Conservation (phyloP, 805 yeast genomes). For the Kazachstania viticola region DNA sequence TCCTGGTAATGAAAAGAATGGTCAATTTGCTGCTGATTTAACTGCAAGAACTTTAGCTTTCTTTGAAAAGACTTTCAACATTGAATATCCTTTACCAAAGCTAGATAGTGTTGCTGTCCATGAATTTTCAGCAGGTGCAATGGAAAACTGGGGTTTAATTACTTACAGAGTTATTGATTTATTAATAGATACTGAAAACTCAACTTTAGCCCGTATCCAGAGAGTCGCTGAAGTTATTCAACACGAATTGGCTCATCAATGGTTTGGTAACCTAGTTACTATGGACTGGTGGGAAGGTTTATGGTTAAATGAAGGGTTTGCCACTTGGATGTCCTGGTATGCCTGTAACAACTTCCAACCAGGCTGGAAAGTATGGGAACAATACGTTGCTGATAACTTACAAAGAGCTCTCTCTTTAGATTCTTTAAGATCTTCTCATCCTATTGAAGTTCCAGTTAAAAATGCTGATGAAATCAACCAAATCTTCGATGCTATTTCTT, state of each 20-base stretch:
- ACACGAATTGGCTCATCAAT: constrained; percentile 83
- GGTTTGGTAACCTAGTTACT: constrained; percentile 84
- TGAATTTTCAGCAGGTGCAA: constrained; percentile 74
- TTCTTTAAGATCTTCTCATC: constrained; percentile 56
- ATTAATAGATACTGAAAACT: constrained; percentile 25
- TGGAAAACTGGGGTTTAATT: constrained; percentile 86
- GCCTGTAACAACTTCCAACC: constrained; percentile 64
- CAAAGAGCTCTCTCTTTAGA: constrained; percentile 37
- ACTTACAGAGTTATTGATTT: constrained; percentile 53
- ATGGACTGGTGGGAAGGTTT: constrained; percentile 93
- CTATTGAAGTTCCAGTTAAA: constrained; percentile 71
- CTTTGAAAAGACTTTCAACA: constrained; percentile 54
- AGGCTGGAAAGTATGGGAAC: constrained; percentile 61
- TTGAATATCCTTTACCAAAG: constrained; percentile 71
- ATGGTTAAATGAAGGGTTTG: constrained; percentile 86
- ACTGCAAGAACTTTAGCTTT: constrained; percentile 56
- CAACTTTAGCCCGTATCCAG: constrained; percentile 36
- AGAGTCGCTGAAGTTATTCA: constrained; percentile 74
- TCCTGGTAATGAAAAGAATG: constrained; percentile 40
- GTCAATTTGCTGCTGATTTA: constrained; percentile 49
- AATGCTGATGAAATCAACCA: constrained; percentile 73
- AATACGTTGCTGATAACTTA: constrained; percentile 12
- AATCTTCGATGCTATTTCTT: constrained; percentile 72
- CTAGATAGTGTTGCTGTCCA: constrained; percentile 63
- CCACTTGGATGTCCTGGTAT: constrained; percentile 53